Base-by-base conservation (phyloP, 768 basidiomycete species). In the Postia placenta region DNA sequence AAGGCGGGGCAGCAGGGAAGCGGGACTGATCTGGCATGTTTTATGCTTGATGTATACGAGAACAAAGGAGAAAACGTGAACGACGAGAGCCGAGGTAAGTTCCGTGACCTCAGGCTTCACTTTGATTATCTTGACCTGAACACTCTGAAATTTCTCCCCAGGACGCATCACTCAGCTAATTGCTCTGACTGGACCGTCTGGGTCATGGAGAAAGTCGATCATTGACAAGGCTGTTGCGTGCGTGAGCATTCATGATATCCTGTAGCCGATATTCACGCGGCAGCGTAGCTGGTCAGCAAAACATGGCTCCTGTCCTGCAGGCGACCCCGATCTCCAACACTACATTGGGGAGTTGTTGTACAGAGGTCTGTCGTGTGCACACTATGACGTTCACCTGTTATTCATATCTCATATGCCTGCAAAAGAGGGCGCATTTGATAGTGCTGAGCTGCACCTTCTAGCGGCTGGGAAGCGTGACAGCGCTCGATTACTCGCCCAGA, bases 151-250 rank as follows among this genome's bases (percentile, higher is more conserved):
- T n/a, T n/a, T 2, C 7, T 47, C 12, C 45, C 27, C 54, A 95
- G 93, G 87, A 55, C 83, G 85, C 58, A 60, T 97, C 56, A 95
- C 91, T 26, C 94, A 98, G 63, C 75, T 98, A 39, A 87, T 97
- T 59, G 92, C 92, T 7, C 72, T 97, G 47, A 80, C 84, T 44
- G 91, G 92, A 3, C 59, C 88, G 0, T 68, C 73, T 12, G 93
- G 91, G 11, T 62, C 83, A 26, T 99, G 95, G 96, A 74, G 94
- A 51, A 94, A 92, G 71, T 92, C 88, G 1, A 69, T 93, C 44
- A 86, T 92, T 30, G 90, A 93, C 60, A 85, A 81, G 62, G 71
- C 89, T 11, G 74, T 97, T 62, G 78, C 84, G 92, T 94, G n/a
- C n/a, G n/a, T n/a, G n/a, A n/a, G n/a, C n/a, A n/a, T n/a, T n/a